Base-by-base conservation (phyloP, 116 monocot genomes). In the Zostera marina region DNA sequence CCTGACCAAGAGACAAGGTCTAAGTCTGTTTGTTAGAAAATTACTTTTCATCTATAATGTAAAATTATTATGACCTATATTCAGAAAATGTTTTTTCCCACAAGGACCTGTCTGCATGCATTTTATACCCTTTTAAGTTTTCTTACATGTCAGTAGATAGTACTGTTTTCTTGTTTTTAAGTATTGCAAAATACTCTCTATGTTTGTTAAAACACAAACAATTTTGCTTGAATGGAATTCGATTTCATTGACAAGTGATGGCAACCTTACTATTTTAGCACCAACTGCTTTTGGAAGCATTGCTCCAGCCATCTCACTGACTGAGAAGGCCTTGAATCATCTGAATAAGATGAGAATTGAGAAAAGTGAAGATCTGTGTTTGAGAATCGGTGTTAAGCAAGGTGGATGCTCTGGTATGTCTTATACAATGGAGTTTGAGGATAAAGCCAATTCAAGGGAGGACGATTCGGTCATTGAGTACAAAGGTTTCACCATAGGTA, bases 351-450 rank as follows among this genome's bases (percentile, higher is more conserved):
- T 98, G 70, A 77, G 90, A 17, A 20, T 51, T 3, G 49, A 51
- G 49, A 51, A 51, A 51, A 51, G 20, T 65, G 83, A 98, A 62
- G 83, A 98, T 75, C 54, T 98, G 16, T 98, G 96, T 68, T 63
- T 98, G 15, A 78, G 96, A 73, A 89, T 98, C 73, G 96, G 96
- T 54, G 96, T 98, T 44, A 98, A 83, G 72, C 96, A 98, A 69
- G 96, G 96, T 47, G 96, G 96, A 6, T 98, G 96, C 67, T 98
- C 96, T 53, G 96, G 96, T 65, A 98, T 98, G 96, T 98, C 96
- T 38, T 98, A 98, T 61, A 98, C 82, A 13, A 90, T 98, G 96
- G 90, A 90, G 44, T 82, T 98, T 62, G 96, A 90, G 73, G 66
- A 72, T 20, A 77, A 68, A 55, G 62, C 85, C 4, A 81, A 98